phyloP scores from a whole-genome alignment of 192 early-diverging fungal species.

The Nowakowskiella sp. region DNA sequence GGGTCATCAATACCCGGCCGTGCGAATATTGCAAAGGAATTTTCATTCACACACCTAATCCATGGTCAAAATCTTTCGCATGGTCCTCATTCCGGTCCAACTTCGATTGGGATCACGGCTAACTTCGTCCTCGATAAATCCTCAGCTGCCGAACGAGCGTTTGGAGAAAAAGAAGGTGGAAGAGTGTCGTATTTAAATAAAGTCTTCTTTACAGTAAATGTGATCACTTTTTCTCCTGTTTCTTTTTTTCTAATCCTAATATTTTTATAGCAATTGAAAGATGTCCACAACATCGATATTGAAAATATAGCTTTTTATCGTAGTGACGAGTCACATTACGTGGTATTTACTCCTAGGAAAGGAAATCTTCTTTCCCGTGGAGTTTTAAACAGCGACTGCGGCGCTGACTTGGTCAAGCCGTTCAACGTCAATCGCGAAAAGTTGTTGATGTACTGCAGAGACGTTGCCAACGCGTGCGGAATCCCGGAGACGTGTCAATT shows the following conservation, averaged over 20 bases:
- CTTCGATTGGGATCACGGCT: slow-evolving; percentile 16
- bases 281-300: slow-evolving; percentile 12
- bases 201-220: slow-evolving; percentile 14
- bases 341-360: slow-evolving; percentile 15
- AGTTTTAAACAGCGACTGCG: slow-evolving; percentile 12
- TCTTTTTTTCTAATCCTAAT: no score
- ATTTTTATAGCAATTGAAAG: no score
- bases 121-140: slow-evolving; percentile 7
- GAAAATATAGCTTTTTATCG: slow-evolving; percentile 15
- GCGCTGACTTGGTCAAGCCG: slow-evolving; percentile 5
- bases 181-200: slow-evolving; percentile 10
- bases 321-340: slow-evolving; percentile 15
- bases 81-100: slow-evolving; percentile 8
- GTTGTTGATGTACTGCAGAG: slow-evolving; percentile 2
- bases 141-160: no score
- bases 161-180: slow-evolving; percentile 7
- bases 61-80: no score
- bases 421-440: slow-evolving; percentile 18
- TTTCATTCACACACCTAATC: no score
- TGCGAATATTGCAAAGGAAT: no score
- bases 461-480: slow-evolving; percentile 6
- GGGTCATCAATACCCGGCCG: slow-evolving; percentile 2
- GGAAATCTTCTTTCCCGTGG: slow-evolving; percentile 8
- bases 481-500: slow-evolving; percentile 4
- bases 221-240: no score